Evolutionary conservation across 2,329 filamentous ascomycete species (phyloP), one percentile per base, ranked within the genome.

Genomic region (Neofusicoccum kwambonambiense): DNA sequence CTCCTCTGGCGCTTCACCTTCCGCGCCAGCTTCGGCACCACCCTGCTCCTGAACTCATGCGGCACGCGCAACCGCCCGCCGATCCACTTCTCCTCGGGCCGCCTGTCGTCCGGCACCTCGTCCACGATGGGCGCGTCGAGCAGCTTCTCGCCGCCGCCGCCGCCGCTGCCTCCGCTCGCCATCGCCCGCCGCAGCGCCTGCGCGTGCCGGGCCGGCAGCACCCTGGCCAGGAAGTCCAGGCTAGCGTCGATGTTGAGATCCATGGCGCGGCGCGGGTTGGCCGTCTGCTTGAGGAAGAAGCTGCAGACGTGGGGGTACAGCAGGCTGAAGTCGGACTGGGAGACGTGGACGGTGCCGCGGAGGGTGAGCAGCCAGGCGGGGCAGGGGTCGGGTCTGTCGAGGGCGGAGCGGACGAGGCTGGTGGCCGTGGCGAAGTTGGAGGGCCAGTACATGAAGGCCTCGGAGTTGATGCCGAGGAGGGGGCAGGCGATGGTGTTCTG

Each of bases 381-480:
- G 6, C 75, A 76, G 47, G 13, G 1, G 79, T 75, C 2, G 75
- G 75, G 31, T 0, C 2, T 13, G 34, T 19, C 44, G 2, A 3
- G 80, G 1, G 81, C 84, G 74, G 90, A 87, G 27, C 82, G 76
- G 72, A 86, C 85, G 15, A 90, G 77, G 0, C 79, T 77, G 67
- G 83, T 80, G 9, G 89, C 81, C 41, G 83, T 80, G 45, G 85
- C 77, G 70, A 88, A 89, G 67, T 90, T 90, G 2, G 82, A 79
- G 22, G 84, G 81, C 88, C 88, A 90, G 75, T 90, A 88, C 80
- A 89, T 89, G 76, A 90, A 90, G 0, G 87, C 88, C 73, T 90
- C 88, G 5, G 83, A 86, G 56, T 88, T 89, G 71, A 90, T 86
- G 3, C 84, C 85, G 5, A 90, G 79, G 7, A 90, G 71, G 4